Evolutionary conservation across 805 yeast genomes (phyloP).

Genomic region (Teunomyces pallodes): DNA sequence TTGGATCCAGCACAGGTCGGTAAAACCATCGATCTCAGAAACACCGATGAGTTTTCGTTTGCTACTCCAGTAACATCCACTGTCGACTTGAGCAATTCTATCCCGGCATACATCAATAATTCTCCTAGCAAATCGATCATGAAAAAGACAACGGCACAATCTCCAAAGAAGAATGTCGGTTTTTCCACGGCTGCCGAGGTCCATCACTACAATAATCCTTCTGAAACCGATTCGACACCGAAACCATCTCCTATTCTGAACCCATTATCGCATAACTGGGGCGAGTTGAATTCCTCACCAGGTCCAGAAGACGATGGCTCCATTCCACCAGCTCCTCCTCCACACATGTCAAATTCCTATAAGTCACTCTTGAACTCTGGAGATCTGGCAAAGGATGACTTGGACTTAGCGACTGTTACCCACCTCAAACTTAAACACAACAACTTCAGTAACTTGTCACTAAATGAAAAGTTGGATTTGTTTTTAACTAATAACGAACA

Average conservation of each 20-base stretch:
- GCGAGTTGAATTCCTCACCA: conserved; percentile 11
- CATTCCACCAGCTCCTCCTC: conserved; percentile 10
- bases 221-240: conserved; percentile 5
- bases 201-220: conserved; percentile 24
- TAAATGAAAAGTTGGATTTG: conserved; percentile 46
- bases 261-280: conserved; percentile 20
- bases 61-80: conserved; percentile 23
- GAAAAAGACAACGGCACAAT: conserved; percentile 25
- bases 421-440: conserved; percentile 21
- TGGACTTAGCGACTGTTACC: conserved; percentile 14
- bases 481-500: conserved; percentile 25
- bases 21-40: conserved; percentile 5
- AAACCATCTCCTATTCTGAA: background rate
- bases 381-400: conserved; percentile 10
- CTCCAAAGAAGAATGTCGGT: conserved; percentile 41
- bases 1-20: conserved; percentile 10
- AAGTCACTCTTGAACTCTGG: conserved; percentile 2
- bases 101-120: conserved; percentile 6
- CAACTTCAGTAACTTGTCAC: conserved; percentile 28
- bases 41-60: conserved; percentile 26
- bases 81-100: conserved; percentile 8
- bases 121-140: conserved; percentile 42
- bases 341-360: conserved; percentile 9
- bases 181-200: conserved; percentile 28
- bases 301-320: conserved; percentile 16